Conservation (phyloP, 2,329 filamentous ascomycete genomes). For the Aureobasidium sp. region DNA sequence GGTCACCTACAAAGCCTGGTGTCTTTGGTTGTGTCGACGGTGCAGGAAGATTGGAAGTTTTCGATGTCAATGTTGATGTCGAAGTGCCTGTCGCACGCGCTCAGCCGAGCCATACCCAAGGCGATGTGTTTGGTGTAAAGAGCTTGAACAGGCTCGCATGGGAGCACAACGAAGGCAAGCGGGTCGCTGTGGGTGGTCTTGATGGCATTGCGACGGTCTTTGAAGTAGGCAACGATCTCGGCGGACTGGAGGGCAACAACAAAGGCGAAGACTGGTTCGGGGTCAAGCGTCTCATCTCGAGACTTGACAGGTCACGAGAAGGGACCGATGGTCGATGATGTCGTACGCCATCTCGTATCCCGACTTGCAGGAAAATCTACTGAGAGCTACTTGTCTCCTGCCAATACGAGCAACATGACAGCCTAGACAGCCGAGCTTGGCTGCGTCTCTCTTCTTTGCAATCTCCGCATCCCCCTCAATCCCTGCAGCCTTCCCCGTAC, state of each 20-base stretch:
- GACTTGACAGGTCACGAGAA: constrained; percentile 47
- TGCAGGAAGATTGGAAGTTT: constrained; percentile 82
- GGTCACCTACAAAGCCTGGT: constrained; percentile 89
- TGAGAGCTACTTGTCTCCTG: not conserved
- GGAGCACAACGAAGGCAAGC: constrained; percentile 82
- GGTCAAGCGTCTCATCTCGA: constrained; percentile 80
- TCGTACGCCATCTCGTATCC: not conserved
- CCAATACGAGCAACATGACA: not conserved
- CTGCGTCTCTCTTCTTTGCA: constrained; percentile 2
- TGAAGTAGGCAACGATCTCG: constrained; percentile 74
- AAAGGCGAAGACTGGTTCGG: constrained; percentile 86
- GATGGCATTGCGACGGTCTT: constrained; percentile 88
- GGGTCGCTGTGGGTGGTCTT: constrained; percentile 82
- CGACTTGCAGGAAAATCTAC: not conserved
- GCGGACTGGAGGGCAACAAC: constrained; percentile 67
- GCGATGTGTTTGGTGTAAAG: constrained; percentile 41
- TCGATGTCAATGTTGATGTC: constrained; percentile 86
- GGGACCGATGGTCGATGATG: constrained; percentile 17
- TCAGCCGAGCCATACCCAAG: constrained; percentile 29
- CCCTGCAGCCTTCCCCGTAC: not conserved
- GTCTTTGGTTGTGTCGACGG: constrained; percentile 94
- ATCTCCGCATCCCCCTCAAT: not conserved
- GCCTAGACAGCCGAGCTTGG: constrained; percentile 1
- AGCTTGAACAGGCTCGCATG: constrained; percentile 91
- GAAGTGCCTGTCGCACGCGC: constrained; percentile 84